phyloP scores from a whole-genome alignment of 2,329 filamentous ascomycete species.

The Alternaria brassicae region DNA sequence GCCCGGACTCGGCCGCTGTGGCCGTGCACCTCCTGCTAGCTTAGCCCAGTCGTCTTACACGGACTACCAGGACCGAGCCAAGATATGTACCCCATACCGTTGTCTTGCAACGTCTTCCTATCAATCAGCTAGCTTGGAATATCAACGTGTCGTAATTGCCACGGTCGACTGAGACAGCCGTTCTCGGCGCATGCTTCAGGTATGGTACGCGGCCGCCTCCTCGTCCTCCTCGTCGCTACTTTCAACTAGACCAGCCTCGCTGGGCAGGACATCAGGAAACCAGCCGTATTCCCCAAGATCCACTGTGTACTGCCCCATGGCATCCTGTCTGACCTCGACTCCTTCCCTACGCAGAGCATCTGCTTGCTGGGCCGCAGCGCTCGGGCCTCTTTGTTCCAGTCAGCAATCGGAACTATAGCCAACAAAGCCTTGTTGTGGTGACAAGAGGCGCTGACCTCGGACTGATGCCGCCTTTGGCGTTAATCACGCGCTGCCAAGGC shows the following conservation, averaged over 20 bases:
- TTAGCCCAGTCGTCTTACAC: constrained; percentile 27
- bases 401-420: constrained; percentile 25
- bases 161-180: constrained; percentile 7
- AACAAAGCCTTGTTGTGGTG: constrained; percentile 18
- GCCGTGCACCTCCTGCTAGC: constrained; percentile 25
- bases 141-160: constrained; percentile 14
- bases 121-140: constrained; percentile 22
- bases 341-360: constrained; percentile 56
- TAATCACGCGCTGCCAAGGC: constrained; percentile 94
- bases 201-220: constrained; percentile 44
- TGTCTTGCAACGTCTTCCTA: constrained; percentile 12
- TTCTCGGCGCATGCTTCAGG: constrained; percentile 3
- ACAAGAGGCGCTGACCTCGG: constrained; percentile 66
- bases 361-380: constrained; percentile 57
- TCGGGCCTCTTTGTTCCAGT: constrained; percentile 50
- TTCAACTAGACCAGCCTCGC: constrained; percentile 51
- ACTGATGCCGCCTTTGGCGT: constrained; percentile 84
- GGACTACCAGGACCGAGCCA: constrained; percentile 12
- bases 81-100: constrained; percentile 18
- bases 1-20: constrained; percentile 36
- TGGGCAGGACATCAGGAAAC: constrained; percentile 60
- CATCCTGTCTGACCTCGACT: constrained; percentile 55
- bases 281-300: constrained; percentile 57
- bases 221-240: constrained; percentile 44
- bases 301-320: constrained; percentile 58